Percentiles rank a stretch among this genome's conserved stretches.
phyloP scores from a whole-genome alignment of 164 flowering plant species.

The Macadamia integrifolia region DNA sequence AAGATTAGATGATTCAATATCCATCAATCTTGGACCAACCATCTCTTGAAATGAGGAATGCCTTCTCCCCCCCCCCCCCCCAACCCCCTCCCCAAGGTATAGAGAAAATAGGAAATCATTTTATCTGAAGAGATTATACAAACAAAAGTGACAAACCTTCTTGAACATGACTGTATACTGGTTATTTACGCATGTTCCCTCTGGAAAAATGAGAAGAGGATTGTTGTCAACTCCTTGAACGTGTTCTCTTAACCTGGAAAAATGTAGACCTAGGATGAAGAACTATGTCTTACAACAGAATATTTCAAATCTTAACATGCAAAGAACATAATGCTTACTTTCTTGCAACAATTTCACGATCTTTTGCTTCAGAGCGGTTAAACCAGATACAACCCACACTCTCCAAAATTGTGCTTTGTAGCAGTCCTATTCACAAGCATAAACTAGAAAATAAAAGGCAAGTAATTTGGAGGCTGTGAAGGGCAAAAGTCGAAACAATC shows the following conservation, averaged over 20 bases:
- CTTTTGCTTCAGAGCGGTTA: conserved; percentile 87
- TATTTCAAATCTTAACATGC: not conserved
- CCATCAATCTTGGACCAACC: too few species aligned
- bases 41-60: too few species aligned
- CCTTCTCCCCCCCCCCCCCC: too few species aligned
- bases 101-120: not conserved
- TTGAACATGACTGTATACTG: conserved; percentile 95
- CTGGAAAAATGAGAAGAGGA: conserved; percentile 98
- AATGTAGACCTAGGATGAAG: conserved; percentile 1
- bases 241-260: conserved; percentile 81
- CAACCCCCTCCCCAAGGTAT: too few species aligned
- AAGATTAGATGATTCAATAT: too few species aligned
- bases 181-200: conserved; percentile 99
- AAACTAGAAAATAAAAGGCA: not conserved
- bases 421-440: conserved; percentile 47
- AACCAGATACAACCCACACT: conserved; percentile 98
- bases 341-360: conserved; percentile 84
- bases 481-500: too few species aligned
- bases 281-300: not conserved
- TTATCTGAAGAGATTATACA: not conserved
- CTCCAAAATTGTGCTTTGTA: conserved; percentile 90
- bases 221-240: conserved; percentile 74
- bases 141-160: conserved; percentile 45
- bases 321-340: conserved; percentile 44
- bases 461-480: too few species aligned